These are phyloP conservation scores for Umbelopsis sp. DNA, from an alignment of 371 early-diverging fungal genomes.

Conservation along the genomic window DNA sequence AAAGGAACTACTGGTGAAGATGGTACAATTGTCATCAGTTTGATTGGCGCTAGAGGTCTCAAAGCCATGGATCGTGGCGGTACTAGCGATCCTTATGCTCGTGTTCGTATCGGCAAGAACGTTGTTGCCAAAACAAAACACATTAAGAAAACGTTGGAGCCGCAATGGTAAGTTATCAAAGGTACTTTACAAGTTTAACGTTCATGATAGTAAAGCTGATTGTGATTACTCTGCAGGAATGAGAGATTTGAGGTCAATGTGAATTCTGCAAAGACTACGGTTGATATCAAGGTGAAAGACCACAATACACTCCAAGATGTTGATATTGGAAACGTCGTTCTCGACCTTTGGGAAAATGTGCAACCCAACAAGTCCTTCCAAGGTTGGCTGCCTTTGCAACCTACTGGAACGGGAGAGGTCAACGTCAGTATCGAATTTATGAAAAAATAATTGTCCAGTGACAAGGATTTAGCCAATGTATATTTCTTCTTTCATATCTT, in stretches of 20 bases:
- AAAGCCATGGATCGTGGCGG: constrained; percentile 64
- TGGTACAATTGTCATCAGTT: constrained; percentile 45
- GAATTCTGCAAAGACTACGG: constrained; percentile 32
- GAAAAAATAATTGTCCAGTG: neutral
- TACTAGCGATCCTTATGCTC: constrained; percentile 67
- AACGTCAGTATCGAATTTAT: constrained; percentile 34
- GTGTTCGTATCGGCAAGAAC: constrained; percentile 62
- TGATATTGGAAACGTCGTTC: constrained; percentile 63
- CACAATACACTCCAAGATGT: constrained; percentile 74
- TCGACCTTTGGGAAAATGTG: constrained; percentile 53
- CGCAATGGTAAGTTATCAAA: constrained; percentile 54
- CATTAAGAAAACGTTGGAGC: constrained; percentile 77
- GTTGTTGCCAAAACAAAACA: constrained; percentile 75
- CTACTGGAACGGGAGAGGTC: constrained; percentile 49
- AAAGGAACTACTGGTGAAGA: constrained; percentile 32
- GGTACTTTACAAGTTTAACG: neutral
- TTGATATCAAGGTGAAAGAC: constrained; percentile 71
- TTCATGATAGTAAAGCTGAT: constrained; percentile 18
- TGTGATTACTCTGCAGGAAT: constrained; percentile 26
- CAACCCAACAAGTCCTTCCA: constrained; percentile 42
- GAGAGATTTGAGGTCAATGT: constrained; percentile 39
- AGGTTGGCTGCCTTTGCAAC: constrained; percentile 49
- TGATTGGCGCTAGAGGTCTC: constrained; percentile 61
- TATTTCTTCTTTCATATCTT: constrained; percentile 11
- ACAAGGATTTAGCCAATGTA: neutral